phyloP scores from a whole-genome alignment of 2,329 filamentous ascomycete genomes.

The Talaromyces funiculosus region DNA sequence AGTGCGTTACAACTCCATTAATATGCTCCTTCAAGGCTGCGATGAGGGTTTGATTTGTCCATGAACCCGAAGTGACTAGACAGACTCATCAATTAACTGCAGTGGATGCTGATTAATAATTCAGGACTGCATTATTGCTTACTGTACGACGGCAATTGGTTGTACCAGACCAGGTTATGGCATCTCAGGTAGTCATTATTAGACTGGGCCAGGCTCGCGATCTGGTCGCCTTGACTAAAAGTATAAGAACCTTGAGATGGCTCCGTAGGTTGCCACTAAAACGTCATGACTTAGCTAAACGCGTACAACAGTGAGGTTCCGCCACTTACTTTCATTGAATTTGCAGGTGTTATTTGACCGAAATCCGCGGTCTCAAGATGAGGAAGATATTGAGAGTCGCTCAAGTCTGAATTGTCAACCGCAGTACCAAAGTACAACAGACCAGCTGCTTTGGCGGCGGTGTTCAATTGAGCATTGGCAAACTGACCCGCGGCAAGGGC shows the following conservation, averaged over 20 bases:
- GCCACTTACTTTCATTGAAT: constrained; percentile 49
- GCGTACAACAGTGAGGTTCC: background rate
- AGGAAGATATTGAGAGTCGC: constrained; percentile 50
- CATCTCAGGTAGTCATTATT: constrained; percentile 52
- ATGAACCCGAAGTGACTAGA: constrained; percentile 43
- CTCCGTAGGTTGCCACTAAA: constrained; percentile 58
- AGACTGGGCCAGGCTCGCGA: constrained; percentile 35
- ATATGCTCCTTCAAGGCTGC: constrained; percentile 48
- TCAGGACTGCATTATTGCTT: constrained; percentile 15
- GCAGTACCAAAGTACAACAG: constrained; percentile 54
- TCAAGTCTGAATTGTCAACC: constrained; percentile 51
- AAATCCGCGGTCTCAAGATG: constrained; percentile 60
- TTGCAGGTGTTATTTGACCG: constrained; percentile 60
- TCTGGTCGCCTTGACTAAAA: constrained; percentile 52
- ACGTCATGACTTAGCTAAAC: background rate
- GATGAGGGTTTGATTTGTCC: constrained; percentile 55
- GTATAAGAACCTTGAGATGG: constrained; percentile 52
- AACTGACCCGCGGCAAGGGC: background rate
- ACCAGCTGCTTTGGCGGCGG: constrained; percentile 49
- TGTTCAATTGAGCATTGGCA: constrained; percentile 14
- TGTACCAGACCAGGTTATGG: constrained; percentile 53
- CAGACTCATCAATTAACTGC: constrained; percentile 20
- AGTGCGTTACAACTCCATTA: constrained; percentile 32
- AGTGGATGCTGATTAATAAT: constrained; percentile 36
- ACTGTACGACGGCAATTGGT: constrained; percentile 51